These are phyloP conservation scores for Globisporangium solare DNA, from an alignment of 352 stramenopile genomes.

Conservation along the genomic window DNA sequence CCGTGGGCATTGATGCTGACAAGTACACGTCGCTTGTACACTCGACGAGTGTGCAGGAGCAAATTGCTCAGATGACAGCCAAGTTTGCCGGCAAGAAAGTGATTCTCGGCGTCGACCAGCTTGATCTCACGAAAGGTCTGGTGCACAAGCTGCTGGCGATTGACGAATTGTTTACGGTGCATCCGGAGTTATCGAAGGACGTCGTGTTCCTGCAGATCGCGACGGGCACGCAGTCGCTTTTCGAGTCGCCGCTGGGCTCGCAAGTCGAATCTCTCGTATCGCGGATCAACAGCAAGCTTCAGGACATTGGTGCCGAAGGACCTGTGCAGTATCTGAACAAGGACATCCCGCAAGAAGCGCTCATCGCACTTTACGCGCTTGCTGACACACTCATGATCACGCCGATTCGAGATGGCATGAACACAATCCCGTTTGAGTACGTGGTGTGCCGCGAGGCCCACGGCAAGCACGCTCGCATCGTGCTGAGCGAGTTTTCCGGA, in stretches of 20 bases:
- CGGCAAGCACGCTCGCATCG: slow-evolving; percentile 69
- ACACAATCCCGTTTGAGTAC: slow-evolving; percentile 90
- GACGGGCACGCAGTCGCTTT: slow-evolving; percentile 36
- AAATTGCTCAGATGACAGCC: slow-evolving; percentile 45
- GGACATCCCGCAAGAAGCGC: slow-evolving; percentile 76
- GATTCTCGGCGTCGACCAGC: slow-evolving; percentile 78
- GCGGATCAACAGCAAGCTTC: slow-evolving; percentile 89
- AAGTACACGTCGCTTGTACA: slow-evolving; percentile 68
- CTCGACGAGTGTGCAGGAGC: slow-evolving; percentile 58
- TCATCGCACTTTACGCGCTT: slow-evolving; percentile 87
- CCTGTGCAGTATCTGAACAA: slow-evolving; percentile 92
- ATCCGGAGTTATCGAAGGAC: slow-evolving; percentile 90
- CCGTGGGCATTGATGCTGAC: slow-evolving; percentile 82
- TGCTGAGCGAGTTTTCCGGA: slow-evolving; percentile 90
- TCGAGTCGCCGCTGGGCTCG: slow-evolving; percentile 65
- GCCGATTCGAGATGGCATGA: slow-evolving; percentile 88
- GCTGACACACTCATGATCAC: slow-evolving; percentile 83
- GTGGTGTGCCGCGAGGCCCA: slow-evolving; percentile 79
- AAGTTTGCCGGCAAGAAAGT: slow-evolving; percentile 84
- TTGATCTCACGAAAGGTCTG: slow-evolving; percentile 88
- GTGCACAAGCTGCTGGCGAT: slow-evolving; percentile 89
- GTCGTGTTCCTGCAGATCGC: slow-evolving; percentile 95
- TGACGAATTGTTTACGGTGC: slow-evolving; percentile 82
- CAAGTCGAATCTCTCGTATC: slow-evolving; percentile 89
- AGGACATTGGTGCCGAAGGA: slow-evolving; percentile 81